Percentiles rank a stretch among this genome's conserved stretches.
Conservation (phyloP, 202 grass and related monocot genomes). For the Carex arenaria region DNA sequence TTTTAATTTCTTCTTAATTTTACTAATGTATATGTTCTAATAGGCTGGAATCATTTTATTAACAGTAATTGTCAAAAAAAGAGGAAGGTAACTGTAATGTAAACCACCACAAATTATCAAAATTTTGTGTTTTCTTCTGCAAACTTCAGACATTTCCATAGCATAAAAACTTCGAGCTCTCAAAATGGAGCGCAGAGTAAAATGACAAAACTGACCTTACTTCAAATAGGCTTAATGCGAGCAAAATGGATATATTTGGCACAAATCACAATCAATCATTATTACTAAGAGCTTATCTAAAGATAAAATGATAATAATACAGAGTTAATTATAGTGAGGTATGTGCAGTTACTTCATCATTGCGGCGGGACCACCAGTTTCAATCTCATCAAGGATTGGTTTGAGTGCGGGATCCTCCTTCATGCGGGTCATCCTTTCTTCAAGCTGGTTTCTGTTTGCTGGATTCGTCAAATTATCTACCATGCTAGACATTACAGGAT, state of each 20-base stretch:
- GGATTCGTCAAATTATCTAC: conserved; percentile 71
- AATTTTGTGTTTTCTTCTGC: not conserved
- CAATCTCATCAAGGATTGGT: conserved; percentile 93
- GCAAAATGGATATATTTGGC: not conserved
- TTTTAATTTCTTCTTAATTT: no score
- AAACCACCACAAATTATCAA: not conserved
- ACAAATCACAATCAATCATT: not conserved
- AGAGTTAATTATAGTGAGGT: not conserved
- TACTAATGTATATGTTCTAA: no score
- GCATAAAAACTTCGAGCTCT: not conserved
- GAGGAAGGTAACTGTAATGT: not conserved
- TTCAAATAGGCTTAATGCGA: not conserved
- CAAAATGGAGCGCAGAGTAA: not conserved
- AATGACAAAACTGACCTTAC: no score
- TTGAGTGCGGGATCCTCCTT: conserved; percentile 78
- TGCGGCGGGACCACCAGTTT: conserved; percentile 66
- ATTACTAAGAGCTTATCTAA: not conserved
- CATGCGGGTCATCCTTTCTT: conserved; percentile 69
- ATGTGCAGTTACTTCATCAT: conserved; percentile 83
- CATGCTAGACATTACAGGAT: conserved; percentile 68
- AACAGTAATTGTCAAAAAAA: not conserved
- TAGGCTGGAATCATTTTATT: not conserved
- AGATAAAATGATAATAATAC: not conserved
- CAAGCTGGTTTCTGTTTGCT: conserved; percentile 59
- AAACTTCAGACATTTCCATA: not conserved